phyloP scores from a whole-genome alignment of 352 stramenopile genomes.

The Thraustotheca clavata region DNA sequence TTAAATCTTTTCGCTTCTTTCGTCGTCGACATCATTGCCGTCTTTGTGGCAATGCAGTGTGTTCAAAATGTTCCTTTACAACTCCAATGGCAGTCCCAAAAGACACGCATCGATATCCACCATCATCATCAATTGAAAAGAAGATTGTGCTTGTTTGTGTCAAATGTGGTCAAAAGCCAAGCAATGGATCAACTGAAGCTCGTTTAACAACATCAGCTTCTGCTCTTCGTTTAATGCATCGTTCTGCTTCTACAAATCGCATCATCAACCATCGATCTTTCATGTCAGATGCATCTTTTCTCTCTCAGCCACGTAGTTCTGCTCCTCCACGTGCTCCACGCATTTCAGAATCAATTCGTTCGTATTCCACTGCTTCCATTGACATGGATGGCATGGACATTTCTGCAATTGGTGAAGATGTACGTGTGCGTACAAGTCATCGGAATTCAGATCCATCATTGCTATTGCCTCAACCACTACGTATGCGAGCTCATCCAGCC shows the following conservation, averaged over 20 bases:
- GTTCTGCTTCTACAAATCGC: neutral
- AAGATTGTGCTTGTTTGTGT: neutral
- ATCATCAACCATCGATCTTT: neutral
- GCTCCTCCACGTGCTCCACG: neutral
- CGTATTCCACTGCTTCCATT: neutral
- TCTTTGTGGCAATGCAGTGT: slow-evolving; percentile 60
- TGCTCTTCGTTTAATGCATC: neutral
- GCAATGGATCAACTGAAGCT: neutral
- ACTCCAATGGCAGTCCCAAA: neutral
- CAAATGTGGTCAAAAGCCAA: neutral
- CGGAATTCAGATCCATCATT: neutral
- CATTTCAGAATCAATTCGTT: too few species aligned
- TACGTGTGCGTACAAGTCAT: neutral
- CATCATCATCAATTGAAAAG: too few species aligned
- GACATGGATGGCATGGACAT: neutral
- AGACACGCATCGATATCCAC: neutral
- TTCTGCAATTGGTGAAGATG: neutral
- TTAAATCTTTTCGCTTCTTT: slow-evolving; percentile 53
- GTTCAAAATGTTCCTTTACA: slow-evolving; percentile 55
- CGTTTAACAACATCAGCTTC: neutral
- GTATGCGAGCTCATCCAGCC: too few species aligned
- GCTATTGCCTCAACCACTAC: neutral
- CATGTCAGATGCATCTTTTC: neutral
- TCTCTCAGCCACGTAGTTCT: neutral
- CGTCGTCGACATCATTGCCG: slow-evolving; percentile 69